Conservation (phyloP, 2,329 filamentous ascomycete genomes). For the Colletotrichum shisoi region DNA sequence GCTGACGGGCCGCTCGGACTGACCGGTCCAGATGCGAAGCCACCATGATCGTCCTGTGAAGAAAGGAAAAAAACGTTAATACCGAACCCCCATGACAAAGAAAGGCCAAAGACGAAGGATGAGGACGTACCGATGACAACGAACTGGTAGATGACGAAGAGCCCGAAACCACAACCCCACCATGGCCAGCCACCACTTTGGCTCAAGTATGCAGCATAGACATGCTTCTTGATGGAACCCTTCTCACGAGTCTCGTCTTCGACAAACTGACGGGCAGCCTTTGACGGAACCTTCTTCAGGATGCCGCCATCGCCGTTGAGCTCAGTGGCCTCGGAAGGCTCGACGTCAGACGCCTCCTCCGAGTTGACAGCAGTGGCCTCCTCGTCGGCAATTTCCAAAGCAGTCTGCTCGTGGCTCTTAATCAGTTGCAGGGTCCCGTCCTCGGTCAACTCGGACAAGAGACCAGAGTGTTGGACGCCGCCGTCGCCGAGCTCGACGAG, state of each 20-base stretch:
- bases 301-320: conserved; percentile 51
- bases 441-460: conserved; percentile 69
- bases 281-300: conserved; percentile 60
- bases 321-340: conserved; percentile 43
- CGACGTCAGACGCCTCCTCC: conserved; percentile 55
- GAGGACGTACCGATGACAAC: conserved; percentile 60
- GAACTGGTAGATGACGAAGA: conserved; percentile 64
- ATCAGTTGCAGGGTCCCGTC: conserved; percentile 65
- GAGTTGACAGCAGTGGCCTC: conserved; percentile 65
- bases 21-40: conserved; percentile 68
- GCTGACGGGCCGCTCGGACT: conserved; percentile 48
- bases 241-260: conserved; percentile 77
- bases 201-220: conserved; percentile 74
- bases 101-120: background rate
- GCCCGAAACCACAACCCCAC: conserved; percentile 63
- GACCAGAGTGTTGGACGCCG: conserved; percentile 68
- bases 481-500: conserved; percentile 77
- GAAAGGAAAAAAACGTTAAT: conserved; percentile 17
- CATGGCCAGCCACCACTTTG: conserved; percentile 70
- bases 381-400: conserved; percentile 58
- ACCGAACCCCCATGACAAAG: background rate
- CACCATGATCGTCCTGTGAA: conserved; percentile 66
- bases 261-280: conserved; percentile 72
- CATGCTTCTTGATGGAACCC: conserved; percentile 70
- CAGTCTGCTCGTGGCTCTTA: conserved; percentile 62